These are phyloP conservation scores for Orbilia ellipsospora DNA, from an alignment of 2,329 filamentous ascomycete genomes.

Conservation along the genomic window DNA sequence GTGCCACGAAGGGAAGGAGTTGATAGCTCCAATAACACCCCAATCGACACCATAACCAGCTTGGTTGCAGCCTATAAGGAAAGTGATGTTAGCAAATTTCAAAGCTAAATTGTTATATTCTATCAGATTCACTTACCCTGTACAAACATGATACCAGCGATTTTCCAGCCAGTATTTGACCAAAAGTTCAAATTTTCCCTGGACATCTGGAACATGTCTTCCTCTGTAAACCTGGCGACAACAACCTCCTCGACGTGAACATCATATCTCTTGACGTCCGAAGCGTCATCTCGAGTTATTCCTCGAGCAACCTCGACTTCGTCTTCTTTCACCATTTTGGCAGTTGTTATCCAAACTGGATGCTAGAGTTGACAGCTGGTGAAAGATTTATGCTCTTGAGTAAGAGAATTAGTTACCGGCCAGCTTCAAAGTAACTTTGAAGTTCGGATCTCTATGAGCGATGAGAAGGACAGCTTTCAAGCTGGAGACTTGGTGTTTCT, in stretches of 20 bases:
- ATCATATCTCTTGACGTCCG: conserved; percentile 58
- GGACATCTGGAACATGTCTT: conserved; percentile 64
- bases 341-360: conserved; percentile 4
- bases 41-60: conserved; percentile 67
- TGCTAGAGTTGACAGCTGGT: neutral
- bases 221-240: conserved; percentile 65
- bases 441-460: conserved; percentile 24
- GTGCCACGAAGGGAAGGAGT: conserved; percentile 64
- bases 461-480: conserved; percentile 21
- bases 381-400: conserved; percentile 1
- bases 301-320: conserved; percentile 57
- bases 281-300: conserved; percentile 59
- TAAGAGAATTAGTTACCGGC: conserved; percentile 14
- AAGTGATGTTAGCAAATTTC: conserved; percentile 56
- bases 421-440: conserved; percentile 51
- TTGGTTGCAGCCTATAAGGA: conserved; percentile 65
- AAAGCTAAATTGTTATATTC: neutral
- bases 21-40: conserved; percentile 66
- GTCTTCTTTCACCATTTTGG: conserved; percentile 47
- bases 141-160: conserved; percentile 63
- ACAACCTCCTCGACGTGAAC: conserved; percentile 64
- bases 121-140: conserved; percentile 19
- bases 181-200: conserved; percentile 63
- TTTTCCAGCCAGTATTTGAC: conserved; percentile 63
- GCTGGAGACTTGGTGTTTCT: conserved; percentile 31